Percentiles rank a stretch among this genome's conserved stretches.
Evolutionary conservation across 2,329 filamentous ascomycete species (phyloP).

Genomic region (Amauroascus verrucosus): DNA sequence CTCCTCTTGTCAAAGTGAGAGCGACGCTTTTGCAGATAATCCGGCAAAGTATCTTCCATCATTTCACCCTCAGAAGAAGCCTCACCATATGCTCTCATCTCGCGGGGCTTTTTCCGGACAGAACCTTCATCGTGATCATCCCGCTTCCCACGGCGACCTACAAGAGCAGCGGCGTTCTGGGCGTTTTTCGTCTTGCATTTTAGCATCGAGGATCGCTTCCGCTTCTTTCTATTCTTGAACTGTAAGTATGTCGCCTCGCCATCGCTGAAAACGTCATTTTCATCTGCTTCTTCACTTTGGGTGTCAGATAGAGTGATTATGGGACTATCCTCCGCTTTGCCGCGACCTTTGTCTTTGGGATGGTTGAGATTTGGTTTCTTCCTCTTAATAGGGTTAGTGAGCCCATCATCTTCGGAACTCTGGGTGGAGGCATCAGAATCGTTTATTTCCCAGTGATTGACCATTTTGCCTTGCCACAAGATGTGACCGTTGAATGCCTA

Average conservation of each 20-base stretch:
- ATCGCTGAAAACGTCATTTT: constrained; percentile 30
- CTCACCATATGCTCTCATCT: constrained; percentile 35
- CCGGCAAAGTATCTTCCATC: constrained; percentile 54
- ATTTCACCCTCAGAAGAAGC: constrained; percentile 45
- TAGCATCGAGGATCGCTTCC: constrained; percentile 42
- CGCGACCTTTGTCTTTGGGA: not conserved
- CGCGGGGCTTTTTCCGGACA: constrained; percentile 22
- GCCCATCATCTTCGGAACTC: constrained; percentile 33
- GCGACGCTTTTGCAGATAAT: constrained; percentile 61
- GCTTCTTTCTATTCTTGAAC: constrained; percentile 54
- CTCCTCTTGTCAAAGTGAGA: constrained; percentile 56
- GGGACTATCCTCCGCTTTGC: not conserved
- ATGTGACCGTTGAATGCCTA: not conserved
- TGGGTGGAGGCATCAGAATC: constrained; percentile 22
- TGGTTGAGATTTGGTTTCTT: not conserved
- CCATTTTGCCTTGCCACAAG: constrained; percentile 17
- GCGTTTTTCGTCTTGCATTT: constrained; percentile 41
- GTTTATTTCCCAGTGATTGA: constrained; percentile 20
- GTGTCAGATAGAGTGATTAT: constrained; percentile 21
- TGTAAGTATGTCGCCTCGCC: constrained; percentile 45
- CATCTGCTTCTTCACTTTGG: constrained; percentile 17
- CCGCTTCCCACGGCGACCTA: constrained; percentile 26
- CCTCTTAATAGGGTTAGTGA: constrained; percentile 11
- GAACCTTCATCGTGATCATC: constrained; percentile 19
- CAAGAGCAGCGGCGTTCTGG: constrained; percentile 31